These are phyloP conservation scores for Phlyctochytrium bullatum DNA, from an alignment of 192 early-diverging fungal species.

Conservation along the genomic window DNA sequence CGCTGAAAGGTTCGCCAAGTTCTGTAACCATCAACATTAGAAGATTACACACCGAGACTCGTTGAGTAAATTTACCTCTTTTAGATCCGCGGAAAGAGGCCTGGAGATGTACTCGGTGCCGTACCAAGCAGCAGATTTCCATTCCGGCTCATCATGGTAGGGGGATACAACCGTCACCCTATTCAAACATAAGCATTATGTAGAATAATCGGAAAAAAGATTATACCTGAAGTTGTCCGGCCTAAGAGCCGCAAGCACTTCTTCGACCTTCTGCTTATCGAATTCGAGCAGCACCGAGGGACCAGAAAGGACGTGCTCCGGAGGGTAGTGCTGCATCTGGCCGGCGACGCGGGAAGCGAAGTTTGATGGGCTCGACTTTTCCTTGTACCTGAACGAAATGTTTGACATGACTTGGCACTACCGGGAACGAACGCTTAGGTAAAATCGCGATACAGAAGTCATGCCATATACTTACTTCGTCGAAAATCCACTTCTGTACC, in stretches of 20 bases:
- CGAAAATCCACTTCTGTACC: constrained; percentile 75
- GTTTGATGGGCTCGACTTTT: constrained; percentile 47
- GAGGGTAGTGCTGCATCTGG: constrained; percentile 77
- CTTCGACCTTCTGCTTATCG: constrained; percentile 63
- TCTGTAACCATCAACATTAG: too few relatives aligned
- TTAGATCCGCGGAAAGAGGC: constrained; percentile 52
- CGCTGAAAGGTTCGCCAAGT: constrained; percentile 18
- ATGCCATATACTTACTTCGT: constrained; percentile 58
- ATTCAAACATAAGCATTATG: not conserved
- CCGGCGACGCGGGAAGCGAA: constrained; percentile 70
- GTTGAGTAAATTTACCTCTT: constrained; percentile 40
- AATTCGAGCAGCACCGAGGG: constrained; percentile 65
- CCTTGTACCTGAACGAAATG: constrained; percentile 68
- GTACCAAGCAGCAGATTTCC: constrained; percentile 73
- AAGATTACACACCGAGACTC: too few relatives aligned
- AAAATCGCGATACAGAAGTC: constrained; percentile 2
- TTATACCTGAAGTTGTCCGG: constrained; percentile 56
- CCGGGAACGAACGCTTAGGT: not conserved
- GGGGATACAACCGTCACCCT: constrained; percentile 38
- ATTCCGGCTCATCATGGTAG: constrained; percentile 34
- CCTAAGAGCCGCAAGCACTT: constrained; percentile 57
- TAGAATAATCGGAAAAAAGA: not conserved
- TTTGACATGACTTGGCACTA: constrained; percentile 19
- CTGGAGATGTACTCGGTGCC: constrained; percentile 73
- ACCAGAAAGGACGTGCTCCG: constrained; percentile 66